A percentile compares a stretch with the other conserved stretches of the same genome.
These are phyloP conservation scores for Xerocomus amazonicus DNA, from an alignment of 1,284 basidiomycete genomes.

Conservation along the genomic window DNA sequence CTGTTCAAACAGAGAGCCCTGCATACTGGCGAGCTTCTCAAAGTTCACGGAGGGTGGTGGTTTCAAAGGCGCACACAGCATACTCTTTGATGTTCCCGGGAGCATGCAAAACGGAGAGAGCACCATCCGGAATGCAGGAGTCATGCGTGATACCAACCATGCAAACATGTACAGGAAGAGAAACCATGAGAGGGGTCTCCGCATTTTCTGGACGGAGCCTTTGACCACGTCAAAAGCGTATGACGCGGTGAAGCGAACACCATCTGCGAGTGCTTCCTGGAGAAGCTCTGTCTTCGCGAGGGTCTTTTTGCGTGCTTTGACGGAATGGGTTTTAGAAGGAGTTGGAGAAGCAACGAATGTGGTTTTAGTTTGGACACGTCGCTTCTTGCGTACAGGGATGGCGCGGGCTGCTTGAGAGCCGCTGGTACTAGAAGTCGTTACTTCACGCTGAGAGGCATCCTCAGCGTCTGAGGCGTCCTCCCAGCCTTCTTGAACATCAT, in stretches of 20 bases:
- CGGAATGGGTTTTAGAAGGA: constrained; percentile 1
- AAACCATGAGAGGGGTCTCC: constrained; percentile 53
- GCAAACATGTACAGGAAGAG: constrained; percentile 51
- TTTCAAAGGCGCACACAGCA: constrained; percentile 39
- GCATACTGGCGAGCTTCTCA: constrained; percentile 52
- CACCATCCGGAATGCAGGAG: constrained; percentile 40
- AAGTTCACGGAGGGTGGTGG: constrained; percentile 45
- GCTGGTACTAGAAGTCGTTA: constrained; percentile 1
- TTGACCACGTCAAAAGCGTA: constrained; percentile 48
- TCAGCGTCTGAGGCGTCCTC: constrained; percentile 26
- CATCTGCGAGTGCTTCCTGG: constrained; percentile 20
- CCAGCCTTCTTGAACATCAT: constrained; percentile 19
- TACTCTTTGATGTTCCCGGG: constrained; percentile 50
- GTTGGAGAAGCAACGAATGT: constrained; percentile 11
- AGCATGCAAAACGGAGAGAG: constrained; percentile 58
- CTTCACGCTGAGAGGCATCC: constrained; percentile 7
- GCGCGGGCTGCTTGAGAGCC: constrained; percentile 10
- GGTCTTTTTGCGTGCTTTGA: constrained; percentile 16
- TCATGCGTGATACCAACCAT: constrained; percentile 39
- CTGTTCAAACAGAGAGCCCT: constrained; percentile 59
- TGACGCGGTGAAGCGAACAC: constrained; percentile 29
- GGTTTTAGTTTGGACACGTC: constrained; percentile 17
- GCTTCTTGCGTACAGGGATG: constrained; percentile 18
- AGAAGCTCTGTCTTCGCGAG: constrained; percentile 23
- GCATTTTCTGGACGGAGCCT: constrained; percentile 46